phyloP scores from a whole-genome alignment of 306 rosid genomes.

The Pyrus communis region DNA sequence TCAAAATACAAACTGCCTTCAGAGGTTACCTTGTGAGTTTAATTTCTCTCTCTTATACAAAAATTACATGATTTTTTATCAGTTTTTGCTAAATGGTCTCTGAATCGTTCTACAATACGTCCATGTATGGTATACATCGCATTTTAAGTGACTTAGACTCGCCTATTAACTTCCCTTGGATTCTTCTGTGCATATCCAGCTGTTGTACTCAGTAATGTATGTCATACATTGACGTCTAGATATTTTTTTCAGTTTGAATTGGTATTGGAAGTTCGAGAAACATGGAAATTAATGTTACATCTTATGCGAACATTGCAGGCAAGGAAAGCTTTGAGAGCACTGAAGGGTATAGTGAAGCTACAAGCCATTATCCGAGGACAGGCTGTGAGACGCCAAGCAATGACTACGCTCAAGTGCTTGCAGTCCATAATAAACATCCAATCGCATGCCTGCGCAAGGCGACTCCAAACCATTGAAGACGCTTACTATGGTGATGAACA shows the following conservation, averaged over 20 bases:
- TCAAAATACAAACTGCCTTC: constrained; percentile 70
- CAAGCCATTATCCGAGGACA: constrained; percentile 90
- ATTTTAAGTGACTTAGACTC: too few species aligned
- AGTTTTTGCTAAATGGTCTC: neutral
- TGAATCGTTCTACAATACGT: too few species aligned
- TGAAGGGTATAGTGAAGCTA: constrained; percentile 91
- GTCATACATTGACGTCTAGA: too few species aligned
- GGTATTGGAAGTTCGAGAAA: too few species aligned
- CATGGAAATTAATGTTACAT: too few species aligned
- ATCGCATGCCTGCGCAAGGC: constrained; percentile 58
- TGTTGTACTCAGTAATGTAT: too few species aligned
- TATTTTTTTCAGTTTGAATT: too few species aligned
- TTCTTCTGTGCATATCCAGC: too few species aligned
- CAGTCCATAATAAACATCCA: constrained; percentile 84
- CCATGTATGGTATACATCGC: too few species aligned
- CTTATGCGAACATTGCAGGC: constrained; percentile 44
- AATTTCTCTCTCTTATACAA: neutral
- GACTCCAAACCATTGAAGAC: constrained; percentile 46
- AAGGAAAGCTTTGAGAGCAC: constrained; percentile 77
- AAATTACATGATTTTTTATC: neutral
- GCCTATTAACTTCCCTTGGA: too few species aligned
- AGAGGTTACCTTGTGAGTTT: constrained; percentile 82
- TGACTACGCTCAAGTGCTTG: constrained; percentile 70
- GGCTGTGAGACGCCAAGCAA: constrained; percentile 89
- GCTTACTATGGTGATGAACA: constrained; percentile 27